Evolutionary conservation across 176 grass and related monocot genomes (phyloP).

Genomic region (Echinochloa phyllopogon): DNA sequence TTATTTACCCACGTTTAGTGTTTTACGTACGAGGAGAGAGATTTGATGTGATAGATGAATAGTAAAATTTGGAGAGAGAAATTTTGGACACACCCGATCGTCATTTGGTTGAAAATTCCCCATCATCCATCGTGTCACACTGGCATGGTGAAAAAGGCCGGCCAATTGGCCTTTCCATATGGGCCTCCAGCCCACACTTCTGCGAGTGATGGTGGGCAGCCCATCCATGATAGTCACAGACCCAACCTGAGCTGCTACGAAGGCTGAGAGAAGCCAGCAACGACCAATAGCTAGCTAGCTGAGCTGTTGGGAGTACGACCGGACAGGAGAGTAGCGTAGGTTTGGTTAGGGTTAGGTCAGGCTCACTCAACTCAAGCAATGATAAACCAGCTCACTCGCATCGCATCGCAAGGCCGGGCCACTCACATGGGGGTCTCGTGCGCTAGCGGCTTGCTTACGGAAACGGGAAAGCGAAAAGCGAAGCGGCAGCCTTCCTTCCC

Average conservation of each 20-base stretch:
- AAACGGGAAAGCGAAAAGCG: constrained; percentile 2
- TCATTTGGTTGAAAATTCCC: too few species aligned
- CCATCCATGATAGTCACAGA: background rate
- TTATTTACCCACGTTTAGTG: too few species aligned
- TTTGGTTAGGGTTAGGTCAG: constrained; percentile 17
- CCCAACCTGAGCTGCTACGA: too few species aligned
- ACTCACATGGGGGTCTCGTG: background rate
- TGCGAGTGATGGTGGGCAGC: background rate
- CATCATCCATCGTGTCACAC: too few species aligned
- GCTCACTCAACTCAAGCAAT: background rate
- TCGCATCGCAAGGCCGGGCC: too few species aligned
- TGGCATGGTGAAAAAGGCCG: background rate
- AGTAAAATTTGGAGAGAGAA: too few species aligned
- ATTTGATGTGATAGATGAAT: too few species aligned
- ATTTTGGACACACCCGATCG: too few species aligned
- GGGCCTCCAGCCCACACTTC: background rate
- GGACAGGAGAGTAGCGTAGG: background rate
- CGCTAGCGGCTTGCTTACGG: background rate
- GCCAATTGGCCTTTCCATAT: background rate
- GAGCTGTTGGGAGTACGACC: background rate
- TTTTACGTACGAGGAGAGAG: too few species aligned
- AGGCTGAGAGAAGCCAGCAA: background rate
- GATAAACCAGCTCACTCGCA: background rate
- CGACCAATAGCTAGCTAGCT: background rate
- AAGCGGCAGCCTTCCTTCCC: background rate